Evolutionary conservation across 148 eudicot genomes (phyloP), one percentile per base, ranked within the genome.

Genomic region (Cornus suecica): DNA sequence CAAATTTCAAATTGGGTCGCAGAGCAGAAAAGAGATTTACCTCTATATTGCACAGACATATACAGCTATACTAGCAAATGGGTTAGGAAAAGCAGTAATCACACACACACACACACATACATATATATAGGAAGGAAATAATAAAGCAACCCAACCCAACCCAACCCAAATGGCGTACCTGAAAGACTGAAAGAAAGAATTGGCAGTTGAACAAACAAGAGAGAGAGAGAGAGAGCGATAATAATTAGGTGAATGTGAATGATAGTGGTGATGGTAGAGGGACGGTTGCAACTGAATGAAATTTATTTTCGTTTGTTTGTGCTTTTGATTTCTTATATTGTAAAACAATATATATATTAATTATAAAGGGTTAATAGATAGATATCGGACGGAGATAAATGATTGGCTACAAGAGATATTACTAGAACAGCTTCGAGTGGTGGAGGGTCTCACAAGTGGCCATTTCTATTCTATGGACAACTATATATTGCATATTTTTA

Each of bases 351-450:
- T 37, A 6, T 10, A 6, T 48, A 48, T 48, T 48, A 16, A 1
- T 48, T 48, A 48, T 48, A 25, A 23, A 0, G 37, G 68, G 26
- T 15, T 37, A 37, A 37, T 11, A 5, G 28, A 27, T 51, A 24
- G 58, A 74, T 34, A 64, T 74, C 41, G 61, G 30, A 15, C 20
- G 72, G n/a, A 74, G 31, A 70, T 22, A 45, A 7, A 68, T 18
- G 66, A 86, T 83, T 83, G 88, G 88, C 67, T 83, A 79, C 68
- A 66, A 30, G 68, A 70, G 80, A 83, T 78, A 80, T 80, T 73
- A n/a, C n/a, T 66, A 80, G 77, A 60, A 14, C 71, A 13, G 29
- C 22, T 73, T 51, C 65, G 62, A 63, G 82, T 83, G 84, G 86
- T 67, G 26, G 20, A 48, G 52, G 67, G 24, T 37, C 68, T 37